A percentile compares a stretch with the other conserved stretches of the same genome.
Evolutionary conservation across 768 basidiomycete species (phyloP).

Genomic region (Panaeolus cyanescens): DNA sequence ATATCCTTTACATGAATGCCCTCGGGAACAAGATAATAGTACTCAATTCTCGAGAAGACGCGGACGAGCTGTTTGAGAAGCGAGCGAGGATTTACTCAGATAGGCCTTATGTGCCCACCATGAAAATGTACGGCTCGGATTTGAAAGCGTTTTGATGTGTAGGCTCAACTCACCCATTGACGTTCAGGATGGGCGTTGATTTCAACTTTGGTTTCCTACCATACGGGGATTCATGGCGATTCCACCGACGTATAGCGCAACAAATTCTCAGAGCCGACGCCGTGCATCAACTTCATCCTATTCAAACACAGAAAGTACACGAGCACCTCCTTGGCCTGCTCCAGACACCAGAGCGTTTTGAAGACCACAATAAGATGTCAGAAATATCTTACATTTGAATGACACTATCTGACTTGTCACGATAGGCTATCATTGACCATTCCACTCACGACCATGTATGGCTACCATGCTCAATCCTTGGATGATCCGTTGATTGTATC

Average conservation of each 20-base stretch:
- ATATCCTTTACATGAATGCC: constrained; percentile 13
- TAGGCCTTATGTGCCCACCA: constrained; percentile 31
- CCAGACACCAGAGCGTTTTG: not conserved
- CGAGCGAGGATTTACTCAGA: constrained; percentile 48
- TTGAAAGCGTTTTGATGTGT: not conserved
- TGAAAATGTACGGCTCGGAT: constrained; percentile 12
- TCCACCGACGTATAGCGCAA: constrained; percentile 33
- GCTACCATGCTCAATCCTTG: not conserved
- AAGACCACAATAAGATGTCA: constrained; percentile 7
- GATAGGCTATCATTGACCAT: not conserved
- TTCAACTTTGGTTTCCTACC: constrained; percentile 32
- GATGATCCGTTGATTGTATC: not conserved
- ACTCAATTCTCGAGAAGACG: constrained; percentile 13
- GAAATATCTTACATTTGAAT: not conserved
- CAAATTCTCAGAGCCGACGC: constrained; percentile 29
- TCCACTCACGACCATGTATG: not conserved
- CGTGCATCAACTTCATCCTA: constrained; percentile 19
- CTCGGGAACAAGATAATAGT: constrained; percentile 15
- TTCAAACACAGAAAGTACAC: constrained; percentile 28
- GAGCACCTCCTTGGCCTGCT: constrained; percentile 29
- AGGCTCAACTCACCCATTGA: not conserved
- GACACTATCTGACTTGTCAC: not conserved
- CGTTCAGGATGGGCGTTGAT: constrained; percentile 32
- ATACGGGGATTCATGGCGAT: constrained; percentile 36
- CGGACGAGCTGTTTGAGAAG: constrained; percentile 36